Percentiles rank a stretch among this genome's conserved stretches.
Conservation (phyloP, 306 rosid species). For the Ormosia semicastrata region DNA sequence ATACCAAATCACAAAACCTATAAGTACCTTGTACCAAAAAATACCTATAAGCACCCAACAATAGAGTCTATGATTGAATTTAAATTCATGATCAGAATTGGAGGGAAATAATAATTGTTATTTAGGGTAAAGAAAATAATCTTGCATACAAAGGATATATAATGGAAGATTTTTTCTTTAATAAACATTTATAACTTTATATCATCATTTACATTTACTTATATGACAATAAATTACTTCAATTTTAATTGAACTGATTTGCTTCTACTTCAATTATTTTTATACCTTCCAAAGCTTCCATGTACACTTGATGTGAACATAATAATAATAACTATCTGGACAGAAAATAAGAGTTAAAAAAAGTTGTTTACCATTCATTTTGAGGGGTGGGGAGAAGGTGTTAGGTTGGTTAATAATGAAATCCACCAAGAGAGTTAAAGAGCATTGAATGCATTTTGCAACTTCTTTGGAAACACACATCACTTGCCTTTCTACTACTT, state of each 20-base stretch:
- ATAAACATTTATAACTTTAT: background rate
- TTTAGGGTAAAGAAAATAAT: background rate
- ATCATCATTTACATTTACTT: background rate
- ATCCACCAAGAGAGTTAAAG: constrained; percentile 24
- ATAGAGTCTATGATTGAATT: background rate
- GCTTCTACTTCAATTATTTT: background rate
- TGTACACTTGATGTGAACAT: background rate
- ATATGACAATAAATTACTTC: background rate
- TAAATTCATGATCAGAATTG: background rate
- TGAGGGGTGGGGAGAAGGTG: constrained; percentile 20
- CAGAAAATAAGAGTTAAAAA: background rate
- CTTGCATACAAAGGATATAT: background rate
- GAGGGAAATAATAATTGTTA: background rate
- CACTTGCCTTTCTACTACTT: constrained; percentile 50
- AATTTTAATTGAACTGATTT: background rate
- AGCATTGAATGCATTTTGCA: constrained; percentile 57
- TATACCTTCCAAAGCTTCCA: background rate
- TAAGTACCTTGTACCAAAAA: background rate
- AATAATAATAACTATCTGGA: background rate
- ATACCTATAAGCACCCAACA: background rate
- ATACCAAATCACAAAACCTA: background rate
- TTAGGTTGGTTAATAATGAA: constrained; percentile 33
- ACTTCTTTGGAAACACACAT: constrained; percentile 42
- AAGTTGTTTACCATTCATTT: constrained; percentile 12
- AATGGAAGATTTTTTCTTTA: background rate